Evolutionary conservation across 371 early-diverging fungal species (phyloP), one percentile per base, ranked within the genome.

Genomic region (Mucor velutinosus): DNA sequence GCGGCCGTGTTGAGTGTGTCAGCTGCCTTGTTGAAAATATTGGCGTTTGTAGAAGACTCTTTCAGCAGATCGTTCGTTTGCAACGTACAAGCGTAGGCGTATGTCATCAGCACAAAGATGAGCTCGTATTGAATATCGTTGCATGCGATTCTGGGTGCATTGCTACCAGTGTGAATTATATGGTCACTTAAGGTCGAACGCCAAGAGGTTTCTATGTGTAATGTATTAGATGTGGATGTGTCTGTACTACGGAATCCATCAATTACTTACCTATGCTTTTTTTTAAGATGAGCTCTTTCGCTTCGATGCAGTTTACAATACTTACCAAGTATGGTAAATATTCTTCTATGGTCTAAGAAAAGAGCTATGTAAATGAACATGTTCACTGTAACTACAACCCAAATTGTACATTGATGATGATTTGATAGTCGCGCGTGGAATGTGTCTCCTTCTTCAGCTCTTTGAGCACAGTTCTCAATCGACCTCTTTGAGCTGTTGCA

Each of bases 401-500:
- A 41, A 29, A 39, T 30, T 41, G 35, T 73, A 82, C 84, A 55
- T 82, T 81, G 19, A 77, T 74, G 63, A 87, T 80, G 63, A 76
- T 69, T 63, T 80, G 73, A 68, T 80, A 85, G 72, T 89, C 85
- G 73, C 79, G 75, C 69, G 79, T 71, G 55, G 83, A 82, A 47
- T 73, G 77, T 17, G 79, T 77, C 55, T 82, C 83, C 65, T 80
- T 84, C 69, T 85, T 89, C 8, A 82, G 70, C 32, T 76, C 86
- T 63, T 89, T 89, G 30, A 87, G 76, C 17, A 77, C 86, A 10
- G 84, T 76, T 60, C 89, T 58, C 45, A 89, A 65, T 57, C 87
- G 69, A 11, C 88, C 89, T 39, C 89, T 74, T 65, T 83, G 84
- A 0, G 88, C 89, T 3, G 89, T 87, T 12, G 87, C 87, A 69